Base-by-base conservation (phyloP, 2,329 filamentous ascomycete species). In the Bretziella fagacearum region DNA sequence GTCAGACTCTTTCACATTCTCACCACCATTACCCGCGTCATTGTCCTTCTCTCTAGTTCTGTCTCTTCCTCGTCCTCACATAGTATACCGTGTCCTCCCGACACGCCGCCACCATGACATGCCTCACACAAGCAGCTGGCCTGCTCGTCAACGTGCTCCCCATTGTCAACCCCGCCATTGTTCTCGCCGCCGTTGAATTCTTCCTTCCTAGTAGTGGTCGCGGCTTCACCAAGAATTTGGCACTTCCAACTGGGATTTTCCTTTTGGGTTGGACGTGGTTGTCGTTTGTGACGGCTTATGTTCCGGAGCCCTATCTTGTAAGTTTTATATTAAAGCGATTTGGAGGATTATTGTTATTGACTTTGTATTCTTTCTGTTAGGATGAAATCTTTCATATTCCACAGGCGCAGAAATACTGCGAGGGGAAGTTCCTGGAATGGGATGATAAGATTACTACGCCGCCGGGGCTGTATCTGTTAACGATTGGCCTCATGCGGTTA, bases 401-500 rank as follows among this genome's bases (percentile, higher is more conserved):
- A 0, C 91, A 98, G 63, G 86, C 86, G 0, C 84, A 93, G 56
- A 76, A 74, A 25, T 98, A 94, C 61, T 95, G 87, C 60, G 60
- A 72, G 33, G 79, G 81, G 8, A 71, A 72, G 46, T 93, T 81
- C 65, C 59, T 62, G 10, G 70, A 84, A 48, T 98, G 91, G 91
- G 87, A 98, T 62, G 81, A 89, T 51, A 98, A 96, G 60, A 91
- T 98, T 58, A 98, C 91, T 0, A 98, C 91, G 1, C 91, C 91
- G 0, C 89, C 91, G 0, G 91, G 87, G 27, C 65, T 98, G 65
- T 85, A 68, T 59, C 68, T 56, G 17, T 17, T 45, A 15, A 70
- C 69, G 0, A 53, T 53, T 15, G 18, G 41, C 17, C 44, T 51
- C 15, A 45, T 44, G 8, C 41, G 37, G 17, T 11, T 46, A 2